Evolutionary conservation across 495 filamentous ascomycete species (phyloP).

Genomic region (Penicillium macrosclerotiorum): DNA sequence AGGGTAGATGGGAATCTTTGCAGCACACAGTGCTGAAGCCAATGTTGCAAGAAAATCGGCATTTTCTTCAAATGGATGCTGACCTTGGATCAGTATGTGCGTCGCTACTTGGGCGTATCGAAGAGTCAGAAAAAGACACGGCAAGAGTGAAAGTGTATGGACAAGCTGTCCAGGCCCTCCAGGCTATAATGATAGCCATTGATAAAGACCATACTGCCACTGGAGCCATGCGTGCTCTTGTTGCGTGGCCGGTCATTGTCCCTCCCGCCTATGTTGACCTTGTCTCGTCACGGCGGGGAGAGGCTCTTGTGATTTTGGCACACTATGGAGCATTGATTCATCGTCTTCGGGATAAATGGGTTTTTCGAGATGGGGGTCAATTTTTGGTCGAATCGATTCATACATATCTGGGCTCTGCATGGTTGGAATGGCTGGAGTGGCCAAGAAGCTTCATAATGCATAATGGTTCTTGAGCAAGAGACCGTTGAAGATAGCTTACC

Average conservation of each 20-base stretch:
- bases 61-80: not conserved
- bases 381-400: constrained; percentile 13
- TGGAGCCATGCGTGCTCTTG: not conserved
- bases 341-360: constrained; percentile 6
- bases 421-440: constrained; percentile 18
- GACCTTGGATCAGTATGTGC: not conserved
- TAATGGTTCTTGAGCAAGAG: too few relatives aligned
- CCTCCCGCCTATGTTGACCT: constrained; percentile 13
- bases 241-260: constrained; percentile 17
- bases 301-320: constrained; percentile 18
- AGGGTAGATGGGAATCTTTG: constrained; percentile 7
- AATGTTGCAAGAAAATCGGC: not conserved
- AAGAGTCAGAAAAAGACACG: not conserved
- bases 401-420: constrained; percentile 10
- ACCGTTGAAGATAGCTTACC: too few relatives aligned
- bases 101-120: constrained; percentile 1
- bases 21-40: constrained; percentile 9
- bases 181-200: constrained; percentile 3
- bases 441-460: too few relatives aligned
- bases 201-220: not conserved
- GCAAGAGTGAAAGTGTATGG: constrained; percentile 4
- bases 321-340: constrained; percentile 17
- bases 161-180: constrained; percentile 8
- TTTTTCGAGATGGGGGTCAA: constrained; percentile 15
- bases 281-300: constrained; percentile 3